Conservation (phyloP, 805 yeast genomes). For the Saccharomycopsis synnaedendra region DNA sequence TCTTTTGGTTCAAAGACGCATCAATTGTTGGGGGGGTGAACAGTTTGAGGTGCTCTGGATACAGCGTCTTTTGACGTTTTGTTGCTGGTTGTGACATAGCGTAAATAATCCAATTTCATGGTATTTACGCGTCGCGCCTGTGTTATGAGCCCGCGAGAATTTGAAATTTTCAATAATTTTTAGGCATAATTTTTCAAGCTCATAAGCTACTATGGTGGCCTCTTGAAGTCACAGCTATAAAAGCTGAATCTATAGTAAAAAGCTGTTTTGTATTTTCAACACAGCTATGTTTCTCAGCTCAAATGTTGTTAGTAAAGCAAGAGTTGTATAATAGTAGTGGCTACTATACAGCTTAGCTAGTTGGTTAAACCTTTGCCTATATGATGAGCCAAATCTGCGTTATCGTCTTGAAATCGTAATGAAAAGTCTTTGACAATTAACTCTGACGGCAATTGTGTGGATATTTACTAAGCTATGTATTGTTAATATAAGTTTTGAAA, state of each 20-base stretch:
- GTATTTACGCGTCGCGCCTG: not conserved
- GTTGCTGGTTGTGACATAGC: not conserved
- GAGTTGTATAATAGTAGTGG: not conserved
- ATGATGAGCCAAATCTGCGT: conserved; percentile 17
- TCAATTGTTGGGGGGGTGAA: conserved; percentile 6
- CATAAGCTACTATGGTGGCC: not conserved
- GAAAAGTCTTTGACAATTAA: conserved; percentile 6
- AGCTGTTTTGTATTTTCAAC: not conserved
- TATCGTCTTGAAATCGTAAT: conserved; percentile 16
- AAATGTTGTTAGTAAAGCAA: not conserved
- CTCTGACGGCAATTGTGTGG: not conserved
- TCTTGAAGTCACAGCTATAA: not conserved
- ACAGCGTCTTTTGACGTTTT: not conserved
- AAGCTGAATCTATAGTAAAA: not conserved
- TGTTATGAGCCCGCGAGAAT: no score
- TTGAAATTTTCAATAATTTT: no score
- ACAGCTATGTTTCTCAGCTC: not conserved
- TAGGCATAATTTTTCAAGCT: not conserved
- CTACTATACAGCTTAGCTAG: not conserved
- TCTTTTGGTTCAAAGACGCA: not conserved
- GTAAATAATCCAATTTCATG: not conserved
- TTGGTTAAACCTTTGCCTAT: not conserved
- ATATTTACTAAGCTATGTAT: not conserved
- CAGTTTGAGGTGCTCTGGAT: conserved; percentile 2
- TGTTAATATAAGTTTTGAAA: not conserved